Evolutionary conservation across 225 moss, liverwort and hornwort genomes (phyloP), one percentile per base, ranked within the genome.

Genomic region (Polytrichum formosum): DNA sequence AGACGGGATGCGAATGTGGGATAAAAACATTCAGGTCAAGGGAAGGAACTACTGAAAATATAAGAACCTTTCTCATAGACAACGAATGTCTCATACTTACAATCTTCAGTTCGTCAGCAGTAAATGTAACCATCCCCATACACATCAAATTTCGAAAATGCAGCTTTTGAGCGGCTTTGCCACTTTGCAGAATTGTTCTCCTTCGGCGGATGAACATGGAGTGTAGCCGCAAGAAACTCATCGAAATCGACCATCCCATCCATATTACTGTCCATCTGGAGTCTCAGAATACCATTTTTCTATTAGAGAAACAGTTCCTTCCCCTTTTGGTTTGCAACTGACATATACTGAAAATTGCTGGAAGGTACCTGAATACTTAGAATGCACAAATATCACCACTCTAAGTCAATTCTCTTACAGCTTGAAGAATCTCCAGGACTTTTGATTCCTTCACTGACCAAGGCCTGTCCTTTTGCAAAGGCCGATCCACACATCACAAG

Each of bases 111-210:
- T 97, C 96, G 1, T 84, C 79, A 66, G 88, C 84, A 62, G 96
- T 93, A 72, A 97, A 97, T 93, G 76, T 77, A 97, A 59, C 96
- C 96, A 69, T 97, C 96, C 53, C 84, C 91, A 79, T 97, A 92
- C 63, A 86, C 87, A 77, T 97, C 96, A 66, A 97, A 93, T 80
- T 23, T 92, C 56, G 91, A 81, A 75, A 97, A 97, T n/a, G 96
- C 96, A 75, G 90, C 90, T 82, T 80, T 90, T 18, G 92, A 93
- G 28, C 96, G 90, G n/a, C 76, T 61, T 68, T 91, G 93, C 96
- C 96, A 97, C 78, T 92, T 97, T 25, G 79, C 30, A 26, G 87
- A 73, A 73, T 97, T 91, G 54, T 84, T 80, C 67, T 93, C 91
- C 76, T 97, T 93, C 64, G 93, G 74, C 76, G 93, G 93, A 70